Conservation (phyloP, 1,284 basidiomycete genomes). For the Xerocomus tenax region DNA sequence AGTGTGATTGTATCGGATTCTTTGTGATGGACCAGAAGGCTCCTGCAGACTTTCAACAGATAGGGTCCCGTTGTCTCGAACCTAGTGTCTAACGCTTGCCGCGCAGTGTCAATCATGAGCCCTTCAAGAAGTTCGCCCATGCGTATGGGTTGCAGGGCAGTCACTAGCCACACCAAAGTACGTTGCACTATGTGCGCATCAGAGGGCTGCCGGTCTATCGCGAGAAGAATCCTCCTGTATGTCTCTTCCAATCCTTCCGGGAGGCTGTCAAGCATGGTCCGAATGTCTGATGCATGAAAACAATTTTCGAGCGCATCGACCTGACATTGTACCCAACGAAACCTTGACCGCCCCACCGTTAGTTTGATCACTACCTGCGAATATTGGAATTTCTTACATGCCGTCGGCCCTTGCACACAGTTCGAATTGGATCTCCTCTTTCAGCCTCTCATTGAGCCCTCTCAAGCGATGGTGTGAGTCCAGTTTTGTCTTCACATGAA, state of each 20-base stretch:
- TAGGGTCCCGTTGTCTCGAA: not conserved
- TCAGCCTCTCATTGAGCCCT: not conserved
- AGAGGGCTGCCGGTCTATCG: not conserved
- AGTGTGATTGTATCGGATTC: constrained; percentile 7
- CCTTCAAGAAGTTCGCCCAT: constrained; percentile 9
- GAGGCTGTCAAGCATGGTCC: not conserved
- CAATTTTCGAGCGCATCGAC: constrained; percentile 5
- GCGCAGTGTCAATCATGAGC: not conserved
- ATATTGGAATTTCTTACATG: not conserved
- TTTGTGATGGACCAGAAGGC: constrained; percentile 7
- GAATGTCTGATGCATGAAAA: too few species aligned
- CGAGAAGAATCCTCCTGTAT: constrained; percentile 10
- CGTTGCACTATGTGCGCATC: not conserved
- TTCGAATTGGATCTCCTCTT: not conserved
- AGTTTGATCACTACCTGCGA: too few species aligned
- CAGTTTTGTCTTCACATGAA: constrained; percentile 1
- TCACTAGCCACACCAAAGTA: constrained; percentile 10
- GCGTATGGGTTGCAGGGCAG: constrained; percentile 1
- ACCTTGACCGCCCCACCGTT: constrained; percentile 1
- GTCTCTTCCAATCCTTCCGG: constrained; percentile 14
- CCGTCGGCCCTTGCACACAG: constrained; percentile 5
- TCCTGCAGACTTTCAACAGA: constrained; percentile 3
- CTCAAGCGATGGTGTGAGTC: constrained; percentile 4
- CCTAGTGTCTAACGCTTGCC: constrained; percentile 4
- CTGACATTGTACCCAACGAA: constrained; percentile 15